Percentiles rank a stretch among this genome's conserved stretches.
These are phyloP conservation scores for Physcomitrium patens DNA, from an alignment of 225 moss, liverwort and hornwort species.

Conservation along the genomic window DNA sequence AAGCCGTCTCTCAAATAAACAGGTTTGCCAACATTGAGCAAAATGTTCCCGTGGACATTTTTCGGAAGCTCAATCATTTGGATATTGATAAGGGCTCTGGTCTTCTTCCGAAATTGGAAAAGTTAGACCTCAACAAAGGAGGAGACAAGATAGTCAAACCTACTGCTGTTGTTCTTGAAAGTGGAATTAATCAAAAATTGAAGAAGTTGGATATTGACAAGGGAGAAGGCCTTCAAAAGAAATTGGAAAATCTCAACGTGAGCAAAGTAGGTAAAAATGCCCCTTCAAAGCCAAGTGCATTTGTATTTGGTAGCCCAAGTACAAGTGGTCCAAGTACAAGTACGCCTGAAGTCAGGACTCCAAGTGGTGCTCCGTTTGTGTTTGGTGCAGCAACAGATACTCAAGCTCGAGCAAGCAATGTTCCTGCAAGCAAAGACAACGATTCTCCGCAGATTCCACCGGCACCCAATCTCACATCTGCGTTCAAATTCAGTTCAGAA, in stretches of 20 bases:
- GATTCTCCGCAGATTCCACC: slow-evolving; percentile 29
- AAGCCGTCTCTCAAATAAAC: background rate
- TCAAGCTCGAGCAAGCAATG: slow-evolving; percentile 9
- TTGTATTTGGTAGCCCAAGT: slow-evolving; percentile 28
- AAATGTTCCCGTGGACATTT: slow-evolving; percentile 22
- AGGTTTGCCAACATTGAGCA: slow-evolving; percentile 13
- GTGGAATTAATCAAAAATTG: slow-evolving; percentile 29
- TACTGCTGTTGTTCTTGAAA: slow-evolving; percentile 25
- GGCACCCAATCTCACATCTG: slow-evolving; percentile 20
- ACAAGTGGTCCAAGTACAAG: slow-evolving; percentile 22
- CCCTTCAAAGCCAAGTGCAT: slow-evolving; percentile 14
- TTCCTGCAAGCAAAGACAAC: background rate
- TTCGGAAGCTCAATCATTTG: slow-evolving; percentile 35
- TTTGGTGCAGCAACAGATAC: slow-evolving; percentile 35
- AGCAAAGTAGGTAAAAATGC: slow-evolving; percentile 15
- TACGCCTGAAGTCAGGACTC: slow-evolving; percentile 11
- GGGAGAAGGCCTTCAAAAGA: slow-evolving; percentile 31
- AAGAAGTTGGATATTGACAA: slow-evolving; percentile 39
- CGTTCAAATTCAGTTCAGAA: slow-evolving; percentile 67
- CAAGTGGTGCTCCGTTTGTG: slow-evolving; percentile 30
- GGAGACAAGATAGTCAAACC: background rate
- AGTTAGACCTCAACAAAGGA: slow-evolving; percentile 24
- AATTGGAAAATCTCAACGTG: slow-evolving; percentile 39
- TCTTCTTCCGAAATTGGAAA: slow-evolving; percentile 26
- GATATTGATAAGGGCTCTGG: slow-evolving; percentile 39